These are phyloP conservation scores for Epithemia pelagica DNA, from an alignment of 108 stramenopile species.

Conservation along the genomic window DNA sequence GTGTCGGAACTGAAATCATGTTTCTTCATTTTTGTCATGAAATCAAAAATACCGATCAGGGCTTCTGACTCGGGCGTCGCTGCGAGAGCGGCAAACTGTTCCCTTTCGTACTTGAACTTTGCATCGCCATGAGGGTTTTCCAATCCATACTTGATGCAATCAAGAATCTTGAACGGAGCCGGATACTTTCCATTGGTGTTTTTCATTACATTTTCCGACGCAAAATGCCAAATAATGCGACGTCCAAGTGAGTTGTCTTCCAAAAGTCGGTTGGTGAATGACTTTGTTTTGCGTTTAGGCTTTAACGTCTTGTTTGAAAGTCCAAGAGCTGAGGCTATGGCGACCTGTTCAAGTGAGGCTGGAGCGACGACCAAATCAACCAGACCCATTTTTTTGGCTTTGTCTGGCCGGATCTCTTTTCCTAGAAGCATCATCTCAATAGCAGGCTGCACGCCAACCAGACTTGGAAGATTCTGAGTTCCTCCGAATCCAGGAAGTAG, in stretches of 20 bases:
- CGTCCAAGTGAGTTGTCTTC: slow-evolving; percentile 91
- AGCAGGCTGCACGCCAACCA: slow-evolving; percentile 88
- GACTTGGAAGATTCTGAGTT: slow-evolving; percentile 89
- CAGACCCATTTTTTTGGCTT: slow-evolving; percentile 98
- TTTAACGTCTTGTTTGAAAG: slow-evolving; percentile 84
- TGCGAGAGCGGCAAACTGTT: slow-evolving; percentile 94
- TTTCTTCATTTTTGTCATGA: slow-evolving; percentile 94
- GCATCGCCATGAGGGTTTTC: slow-evolving; percentile 47
- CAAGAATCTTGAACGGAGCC: slow-evolving; percentile 90
- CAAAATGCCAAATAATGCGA: slow-evolving; percentile 88
- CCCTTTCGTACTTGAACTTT: slow-evolving; percentile 86
- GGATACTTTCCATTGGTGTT: slow-evolving; percentile 96
- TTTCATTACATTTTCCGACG: slow-evolving; percentile 89
- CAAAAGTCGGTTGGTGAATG: slow-evolving; percentile 64
- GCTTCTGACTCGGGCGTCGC: slow-evolving; percentile 92
- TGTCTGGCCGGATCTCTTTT: slow-evolving; percentile 90
- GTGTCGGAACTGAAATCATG: slow-evolving; percentile 72
- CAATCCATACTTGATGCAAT: slow-evolving; percentile 87
- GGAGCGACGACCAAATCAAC: slow-evolving; percentile 95
- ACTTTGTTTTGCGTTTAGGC: slow-evolving; percentile 82
- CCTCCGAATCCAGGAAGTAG: slow-evolving; percentile 97
- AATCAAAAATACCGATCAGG: slow-evolving; percentile 94
- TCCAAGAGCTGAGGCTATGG: slow-evolving; percentile 77
- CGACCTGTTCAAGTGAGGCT: slow-evolving; percentile 75
- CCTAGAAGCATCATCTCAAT: slow-evolving; percentile 98